Base-by-base conservation (phyloP, 2,329 filamentous ascomycete species). In the Aspergillus versicolor region DNA sequence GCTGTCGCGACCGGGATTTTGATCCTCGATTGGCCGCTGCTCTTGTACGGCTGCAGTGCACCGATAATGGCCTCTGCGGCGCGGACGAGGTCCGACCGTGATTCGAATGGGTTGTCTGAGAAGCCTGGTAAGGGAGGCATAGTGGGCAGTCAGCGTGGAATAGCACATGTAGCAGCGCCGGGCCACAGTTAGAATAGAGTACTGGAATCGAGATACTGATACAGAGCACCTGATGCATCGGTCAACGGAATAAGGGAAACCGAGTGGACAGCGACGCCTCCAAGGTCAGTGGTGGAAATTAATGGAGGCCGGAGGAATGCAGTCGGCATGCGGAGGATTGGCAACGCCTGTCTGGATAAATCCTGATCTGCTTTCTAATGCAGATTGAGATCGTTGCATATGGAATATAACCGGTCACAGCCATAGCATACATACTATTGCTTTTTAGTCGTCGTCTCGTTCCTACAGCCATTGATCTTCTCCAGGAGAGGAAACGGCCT, bases 31-130 rank as follows among this genome's bases (percentile, higher is more conserved):
- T 69, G 65, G 0, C 52, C 62, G 1, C 67, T 57, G 0, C 76
- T 79, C 46, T 72, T 72, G 61, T 75, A 73, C 13, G 54, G 54
- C 27, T 59, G 40, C 11, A 61, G 54, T 5, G 54, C 43, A 11
- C 47, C 37, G 0, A 79, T 57, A 0, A 80, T 61, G 0, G 76
- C 70, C 3, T 67, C 53, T 0, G 70, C 67, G 0, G 74, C 78
- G 3, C 54, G 59, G 9, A 77, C 58, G 2, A 79, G 55, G 52
- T 79, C 76, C 1, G 59, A 54, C 7, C 75, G 70, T 1, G 65
- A 73, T 7, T 57, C 59, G 21, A 79, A 68, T 1, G 69, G 63
- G 54, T 80, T 80, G 52, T 77, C 70, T 0, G 75, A 74, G 62
- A 80, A 80, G 1, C 76, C 76, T 24, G 46, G 6, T 11, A 66